Base-by-base conservation (phyloP, 495 filamentous ascomycete species). In the Aspergillus egyptiacus region DNA sequence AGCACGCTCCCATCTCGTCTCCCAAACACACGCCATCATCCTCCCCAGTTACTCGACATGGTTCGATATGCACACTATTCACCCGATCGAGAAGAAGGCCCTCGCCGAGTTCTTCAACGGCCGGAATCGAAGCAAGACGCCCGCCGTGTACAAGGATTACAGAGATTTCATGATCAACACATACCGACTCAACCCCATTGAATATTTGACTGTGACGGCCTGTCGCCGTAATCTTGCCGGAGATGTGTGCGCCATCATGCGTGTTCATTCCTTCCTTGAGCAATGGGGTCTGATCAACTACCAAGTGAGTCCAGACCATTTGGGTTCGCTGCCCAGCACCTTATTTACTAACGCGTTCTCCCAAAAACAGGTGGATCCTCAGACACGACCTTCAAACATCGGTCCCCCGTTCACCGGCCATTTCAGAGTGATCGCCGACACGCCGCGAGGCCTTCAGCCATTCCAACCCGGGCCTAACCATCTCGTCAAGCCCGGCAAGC, bases 131-230 rank as follows among this genome's bases (percentile, higher is more conserved):
- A 96, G 91, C 79, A 98, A 98, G 73, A 98, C 93, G 0, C 83
- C 87, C 4, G 83, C 89, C n/a, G 87, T 96, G 13, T 98, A 97
- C 68, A 96, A 96, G 68, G 93, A 98, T 62, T 97, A 97, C 67
- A 83, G 93, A 51, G 91, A 97, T 60, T 98, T 98, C 67, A 98
- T 98, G 93, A 91, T 98, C 66, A 97, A 97, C 64, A 95, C 93
- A 14, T 98, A 98, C 67, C 81, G 93, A 17, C 69, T 98, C 39
- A 97, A 96, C 63, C 93, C 93, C 2, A 77, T 87, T 20, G 93
- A 98, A 67, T 98, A 98, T 61, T 76, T 98, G 32, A 98, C 94
- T 13, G 89, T 98, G 45, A 98, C 93, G 8, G 93, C 93, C n/a
- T 98, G 93, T 63, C 75, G 93, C 52, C 82, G 93, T 46, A 98